phyloP scores from a whole-genome alignment of 2,329 filamentous ascomycete genomes.

The Fusarium oligoseptatum region DNA sequence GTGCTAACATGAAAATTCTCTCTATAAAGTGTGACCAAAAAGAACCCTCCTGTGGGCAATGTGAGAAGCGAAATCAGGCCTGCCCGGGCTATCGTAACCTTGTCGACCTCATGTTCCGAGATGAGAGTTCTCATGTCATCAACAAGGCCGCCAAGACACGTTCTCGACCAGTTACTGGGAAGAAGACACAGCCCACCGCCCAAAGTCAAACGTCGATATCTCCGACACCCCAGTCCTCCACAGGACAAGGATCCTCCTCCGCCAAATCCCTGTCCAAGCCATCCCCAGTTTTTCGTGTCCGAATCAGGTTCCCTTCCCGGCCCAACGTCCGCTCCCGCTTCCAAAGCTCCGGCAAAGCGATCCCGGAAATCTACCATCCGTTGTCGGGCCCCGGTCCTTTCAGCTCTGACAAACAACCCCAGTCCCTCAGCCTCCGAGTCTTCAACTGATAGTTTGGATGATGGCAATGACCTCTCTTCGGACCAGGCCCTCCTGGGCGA shows the following conservation, averaged over 20 bases:
- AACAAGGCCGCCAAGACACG: slow-evolving; percentile 61
- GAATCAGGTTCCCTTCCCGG: slow-evolving; percentile 5
- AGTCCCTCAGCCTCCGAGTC: slow-evolving; percentile 41
- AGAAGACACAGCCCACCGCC: slow-evolving; percentile 39
- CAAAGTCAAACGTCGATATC: slow-evolving; percentile 34
- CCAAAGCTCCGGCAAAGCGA: slow-evolving; percentile 18
- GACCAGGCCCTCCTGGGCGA: slow-evolving; percentile 32
- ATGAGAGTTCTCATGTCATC: slow-evolving; percentile 68
- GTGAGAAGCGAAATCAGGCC: slow-evolving; percentile 63
- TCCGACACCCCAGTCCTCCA: slow-evolving; percentile 25
- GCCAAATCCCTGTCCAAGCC: slow-evolving; percentile 11
- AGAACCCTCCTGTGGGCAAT: slow-evolving; percentile 66
- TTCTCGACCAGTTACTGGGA: slow-evolving; percentile 40
- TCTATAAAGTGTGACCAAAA: slow-evolving; percentile 64
- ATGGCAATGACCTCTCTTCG: slow-evolving; percentile 27
- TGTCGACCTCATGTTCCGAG: slow-evolving; percentile 69
- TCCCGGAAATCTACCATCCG: slow-evolving; percentile 24
- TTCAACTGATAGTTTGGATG: slow-evolving; percentile 38
- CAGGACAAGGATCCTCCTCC: slow-evolving; percentile 1
- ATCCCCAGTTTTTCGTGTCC: slow-evolving; percentile 16
- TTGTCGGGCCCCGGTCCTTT: slow-evolving; percentile 39
- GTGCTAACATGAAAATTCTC: slow-evolving; percentile 17
- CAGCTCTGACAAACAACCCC: slow-evolving; percentile 41
- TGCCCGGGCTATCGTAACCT: slow-evolving; percentile 69
- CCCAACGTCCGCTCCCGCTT: background rate